Evolutionary conservation across 2,329 filamentous ascomycete genomes (phyloP).

Genomic region (Penicillium sp.): DNA sequence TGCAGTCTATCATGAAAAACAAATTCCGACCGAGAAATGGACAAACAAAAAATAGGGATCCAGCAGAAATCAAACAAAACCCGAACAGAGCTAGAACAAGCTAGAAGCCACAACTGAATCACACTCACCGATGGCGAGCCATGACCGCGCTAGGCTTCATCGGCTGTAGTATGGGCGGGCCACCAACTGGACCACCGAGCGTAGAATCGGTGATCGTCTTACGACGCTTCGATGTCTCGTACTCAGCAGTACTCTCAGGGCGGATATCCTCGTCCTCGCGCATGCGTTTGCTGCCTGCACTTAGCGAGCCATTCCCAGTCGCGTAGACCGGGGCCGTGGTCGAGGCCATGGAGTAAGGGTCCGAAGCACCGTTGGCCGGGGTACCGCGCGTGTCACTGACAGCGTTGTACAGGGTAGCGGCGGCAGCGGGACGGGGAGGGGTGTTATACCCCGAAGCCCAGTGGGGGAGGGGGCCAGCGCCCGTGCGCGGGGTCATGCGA

Average conservation of each 20-base stretch:
- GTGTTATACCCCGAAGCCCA: constrained; percentile 76
- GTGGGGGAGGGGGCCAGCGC: constrained; percentile 67
- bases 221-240: constrained; percentile 67
- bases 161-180: constrained; percentile 41
- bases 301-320: constrained; percentile 62
- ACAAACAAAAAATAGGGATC: neutral
- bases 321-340: constrained; percentile 57
- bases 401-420: constrained; percentile 83
- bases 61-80: constrained; percentile 2
- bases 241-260: constrained; percentile 60
- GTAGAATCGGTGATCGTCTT: constrained; percentile 68
- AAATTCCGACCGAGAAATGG: constrained; percentile 8
- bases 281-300: constrained; percentile 56
- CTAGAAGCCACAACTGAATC: neutral
- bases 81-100: neutral
- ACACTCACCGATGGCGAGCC: constrained; percentile 37
- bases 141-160: constrained; percentile 46
- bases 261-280: constrained; percentile 67
- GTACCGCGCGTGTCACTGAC: constrained; percentile 74
- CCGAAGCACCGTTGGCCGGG: constrained; percentile 63
- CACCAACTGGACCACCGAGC: constrained; percentile 47
- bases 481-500: constrained; percentile 79
- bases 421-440: constrained; percentile 67
- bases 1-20: constrained; percentile 22
- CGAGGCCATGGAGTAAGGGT: constrained; percentile 67